Base-by-base conservation (phyloP, 2,329 filamentous ascomycete genomes). In the Cladosporium sp. region DNA sequence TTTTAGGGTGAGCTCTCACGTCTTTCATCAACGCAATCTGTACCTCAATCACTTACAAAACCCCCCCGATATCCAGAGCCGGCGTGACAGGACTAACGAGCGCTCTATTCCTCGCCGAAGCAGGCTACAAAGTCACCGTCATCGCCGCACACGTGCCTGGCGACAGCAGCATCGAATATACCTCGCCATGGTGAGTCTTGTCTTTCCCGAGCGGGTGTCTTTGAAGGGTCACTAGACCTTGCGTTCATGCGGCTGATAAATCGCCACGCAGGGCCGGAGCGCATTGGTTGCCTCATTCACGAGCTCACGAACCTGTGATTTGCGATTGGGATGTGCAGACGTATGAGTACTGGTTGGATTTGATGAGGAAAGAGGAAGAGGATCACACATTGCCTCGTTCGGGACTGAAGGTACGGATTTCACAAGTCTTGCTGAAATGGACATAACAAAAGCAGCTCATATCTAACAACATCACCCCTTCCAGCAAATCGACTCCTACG, bases 21-120 rank as follows among this genome's bases (percentile, higher is more conserved):
- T 38, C n/a, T n/a, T n/a, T n/a, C n/a, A n/a, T n/a, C n/a, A n/a
- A n/a, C n/a, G n/a, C n/a, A n/a, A n/a, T n/a, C n/a, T n/a, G n/a
- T n/a, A 27, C 50, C 58, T 49, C 19, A 47, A 19, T 47, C 6
- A 58, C 44, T 39, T n/a, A 15, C 11, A 12, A 30, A 2, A 2
- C 15, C 6, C 12, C 19, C 20, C 38, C 13, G 34, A 12, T 7
- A 5, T 20, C 11, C 53, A 70, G 74, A n/a, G 74, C 73, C 5
- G 74, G 75, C 2, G 68, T 77, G 4, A 71, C 71, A 9, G 74
- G 72, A 15, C 68, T 77, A 3, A 73, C 75, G 54, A 72, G 69
- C 12, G 68, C 74, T 3, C 56, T 74, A n/a, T 63, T 64, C 22
- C 63, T 76, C 4, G 66, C 71, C 6, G 66, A 72, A 54, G 63